These are phyloP conservation scores for Fusarium scirpi DNA, from an alignment of 2,329 filamentous ascomycete species.

Conservation along the genomic window DNA sequence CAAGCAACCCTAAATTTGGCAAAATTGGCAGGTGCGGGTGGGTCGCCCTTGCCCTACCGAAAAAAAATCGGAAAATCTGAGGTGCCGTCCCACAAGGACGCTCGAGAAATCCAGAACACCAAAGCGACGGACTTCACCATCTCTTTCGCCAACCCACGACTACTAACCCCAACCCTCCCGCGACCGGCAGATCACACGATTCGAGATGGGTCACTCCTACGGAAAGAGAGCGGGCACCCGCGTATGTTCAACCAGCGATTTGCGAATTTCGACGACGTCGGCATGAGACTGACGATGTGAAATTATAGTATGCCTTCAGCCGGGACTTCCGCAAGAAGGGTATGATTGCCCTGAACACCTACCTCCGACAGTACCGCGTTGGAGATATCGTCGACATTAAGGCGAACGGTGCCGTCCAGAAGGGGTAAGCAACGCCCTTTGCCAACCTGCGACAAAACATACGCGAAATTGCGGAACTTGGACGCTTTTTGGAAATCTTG, in stretches of 20 bases:
- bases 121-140: constrained; percentile 50
- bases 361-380: constrained; percentile 95
- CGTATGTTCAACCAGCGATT: constrained; percentile 64
- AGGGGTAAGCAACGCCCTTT: constrained; percentile 75
- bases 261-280: constrained; percentile 35
- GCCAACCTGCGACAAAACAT: constrained; percentile 32
- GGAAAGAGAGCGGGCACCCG: constrained; percentile 89
- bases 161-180: constrained; percentile 55
- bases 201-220: constrained; percentile 86
- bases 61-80: constrained; percentile 55
- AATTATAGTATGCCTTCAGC: constrained; percentile 84
- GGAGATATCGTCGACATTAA: constrained; percentile 99
- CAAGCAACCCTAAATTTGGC: constrained; percentile 51
- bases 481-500: constrained; percentile 16
- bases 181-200: constrained; percentile 60
- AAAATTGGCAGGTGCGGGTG: constrained; percentile 4
- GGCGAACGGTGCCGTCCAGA: constrained; percentile 97
- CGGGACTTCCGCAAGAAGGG: constrained; percentile 95
- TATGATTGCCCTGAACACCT: constrained; percentile 92
- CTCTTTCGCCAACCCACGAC: constrained; percentile 58
- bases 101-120: constrained; percentile 54
- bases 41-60: constrained; percentile 51
- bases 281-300: constrained; percentile 48
- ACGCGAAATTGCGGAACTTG: constrained; percentile 30
- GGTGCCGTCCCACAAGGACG: constrained; percentile 54